Evolutionary conservation across 441 rosid species (phyloP).

Genomic region (Breynia disticha): DNA sequence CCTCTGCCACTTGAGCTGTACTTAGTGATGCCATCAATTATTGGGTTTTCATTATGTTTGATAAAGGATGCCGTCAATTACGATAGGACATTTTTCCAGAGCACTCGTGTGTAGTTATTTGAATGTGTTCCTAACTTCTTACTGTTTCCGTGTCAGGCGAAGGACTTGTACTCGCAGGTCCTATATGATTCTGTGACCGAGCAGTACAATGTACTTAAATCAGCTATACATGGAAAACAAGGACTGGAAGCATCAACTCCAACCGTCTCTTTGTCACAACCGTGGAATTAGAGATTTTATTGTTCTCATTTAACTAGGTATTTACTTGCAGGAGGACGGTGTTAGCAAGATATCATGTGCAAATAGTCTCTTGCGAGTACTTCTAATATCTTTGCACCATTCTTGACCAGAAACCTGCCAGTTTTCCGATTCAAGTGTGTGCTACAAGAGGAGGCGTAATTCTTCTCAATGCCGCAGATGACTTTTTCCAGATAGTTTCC

Average conservation of each 20-base stretch:
- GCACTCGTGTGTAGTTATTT: too few species aligned
- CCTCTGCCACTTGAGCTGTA: too few species aligned
- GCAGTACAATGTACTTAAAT: constrained; percentile 59
- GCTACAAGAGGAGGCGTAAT: constrained; percentile 7
- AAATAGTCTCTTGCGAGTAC: constrained; percentile 20
- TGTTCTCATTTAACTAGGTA: constrained; percentile 21
- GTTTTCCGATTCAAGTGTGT: constrained; percentile 8
- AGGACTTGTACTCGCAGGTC: constrained; percentile 43
- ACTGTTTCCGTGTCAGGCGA: constrained; percentile 41
- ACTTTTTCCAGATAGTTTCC: constrained; percentile 1
- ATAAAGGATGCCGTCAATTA: too few species aligned
- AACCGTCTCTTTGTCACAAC: constrained; percentile 60
- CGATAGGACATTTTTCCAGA: too few species aligned
- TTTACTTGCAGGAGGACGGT: background rate
- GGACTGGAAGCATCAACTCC: constrained; percentile 60
- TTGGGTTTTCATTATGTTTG: too few species aligned
- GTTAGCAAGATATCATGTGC: too few species aligned
- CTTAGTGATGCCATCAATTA: too few species aligned
- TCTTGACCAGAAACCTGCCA: constrained; percentile 5
- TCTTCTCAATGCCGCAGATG: constrained; percentile 3
- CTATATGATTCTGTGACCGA: constrained; percentile 48
- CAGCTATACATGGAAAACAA: constrained; percentile 49
- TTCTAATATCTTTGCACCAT: constrained; percentile 10
- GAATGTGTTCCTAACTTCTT: too few species aligned
- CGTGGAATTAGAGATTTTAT: constrained; percentile 49